Conservation (phyloP, 1,284 basidiomycete species). For the Wallemia ichthyophaga region DNA sequence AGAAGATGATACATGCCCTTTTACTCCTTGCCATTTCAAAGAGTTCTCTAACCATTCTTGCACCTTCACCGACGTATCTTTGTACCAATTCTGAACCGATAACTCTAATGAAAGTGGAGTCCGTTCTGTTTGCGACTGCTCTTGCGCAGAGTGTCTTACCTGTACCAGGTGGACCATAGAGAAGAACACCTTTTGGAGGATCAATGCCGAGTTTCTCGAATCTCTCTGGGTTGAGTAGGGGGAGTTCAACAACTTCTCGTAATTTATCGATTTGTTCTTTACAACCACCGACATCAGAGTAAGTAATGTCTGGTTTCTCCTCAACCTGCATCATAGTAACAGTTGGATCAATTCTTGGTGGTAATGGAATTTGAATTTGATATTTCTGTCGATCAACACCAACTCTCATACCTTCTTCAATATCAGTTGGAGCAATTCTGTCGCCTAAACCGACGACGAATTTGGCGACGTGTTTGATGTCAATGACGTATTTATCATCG, state of each 20-base stretch:
- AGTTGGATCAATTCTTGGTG: slow-evolving; percentile 94
- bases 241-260: slow-evolving; percentile 90
- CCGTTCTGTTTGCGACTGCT: slow-evolving; percentile 92
- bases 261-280: slow-evolving; percentile 99
- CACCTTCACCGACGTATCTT: slow-evolving; percentile 97
- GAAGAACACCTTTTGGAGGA: slow-evolving; percentile 88
- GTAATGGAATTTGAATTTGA: slow-evolving; percentile 98
- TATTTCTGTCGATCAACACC: slow-evolving; percentile 38
- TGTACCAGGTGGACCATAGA: slow-evolving; percentile 89
- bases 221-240: slow-evolving; percentile 79
- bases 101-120: slow-evolving; percentile 95
- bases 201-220: slow-evolving; percentile 97
- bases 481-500: slow-evolving; percentile 88
- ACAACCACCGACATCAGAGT: slow-evolving; percentile 91
- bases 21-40: slow-evolving; percentile 98
- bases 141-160: slow-evolving; percentile 96
- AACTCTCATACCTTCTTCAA: slow-evolving; percentile 98
- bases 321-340: slow-evolving; percentile 99
- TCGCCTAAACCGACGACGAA: slow-evolving; percentile 95
- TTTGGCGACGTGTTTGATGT: slow-evolving; percentile 98
- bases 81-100: slow-evolving; percentile 97
- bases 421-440: slow-evolving; percentile 83
- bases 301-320: slow-evolving; percentile 95
- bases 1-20: slow-evolving; percentile 99
- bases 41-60: slow-evolving; percentile 89